phyloP scores from a whole-genome alignment of 108 stramenopile species.

The Bacterosira constricta region DNA sequence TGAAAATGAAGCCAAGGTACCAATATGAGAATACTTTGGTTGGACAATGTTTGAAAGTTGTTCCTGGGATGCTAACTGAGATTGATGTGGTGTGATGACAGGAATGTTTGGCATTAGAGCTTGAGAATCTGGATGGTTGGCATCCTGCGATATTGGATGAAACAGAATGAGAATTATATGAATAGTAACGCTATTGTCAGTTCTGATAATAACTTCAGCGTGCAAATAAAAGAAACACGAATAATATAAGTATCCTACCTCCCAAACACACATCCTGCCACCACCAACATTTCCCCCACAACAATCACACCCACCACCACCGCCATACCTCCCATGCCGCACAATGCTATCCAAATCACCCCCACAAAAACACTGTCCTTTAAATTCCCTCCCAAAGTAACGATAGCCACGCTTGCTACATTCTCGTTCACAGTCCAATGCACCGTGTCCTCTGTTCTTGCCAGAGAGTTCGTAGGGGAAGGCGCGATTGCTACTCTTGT shows the following conservation, averaged over 20 bases:
- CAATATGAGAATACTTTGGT: background rate
- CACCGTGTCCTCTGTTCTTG: background rate
- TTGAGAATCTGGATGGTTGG: conserved; percentile 15
- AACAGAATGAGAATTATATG: background rate
- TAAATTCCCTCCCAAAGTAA: conserved; percentile 10
- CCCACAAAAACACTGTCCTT: conserved; percentile 22
- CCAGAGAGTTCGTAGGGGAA: background rate
- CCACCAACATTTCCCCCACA: conserved; percentile 13
- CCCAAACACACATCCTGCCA: conserved; percentile 12
- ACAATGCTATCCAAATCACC: background rate
- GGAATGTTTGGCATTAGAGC: background rate
- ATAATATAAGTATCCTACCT: background rate
- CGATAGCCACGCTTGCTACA: conserved; percentile 9
- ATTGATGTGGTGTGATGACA: background rate
- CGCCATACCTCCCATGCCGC: conserved; percentile 1
- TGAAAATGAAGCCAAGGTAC: no score
- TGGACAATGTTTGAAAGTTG: background rate
- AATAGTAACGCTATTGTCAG: no score
- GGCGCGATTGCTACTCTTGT: conserved; percentile 1
- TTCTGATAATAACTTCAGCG: no score
- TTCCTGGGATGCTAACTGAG: no score
- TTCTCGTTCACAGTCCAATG: conserved; percentile 17
- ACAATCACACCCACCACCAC: conserved; percentile 2
- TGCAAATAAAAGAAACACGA: no score
- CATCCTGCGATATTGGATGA: background rate